Percentiles rank a stretch among this genome's conserved stretches.
These are phyloP conservation scores for Sporopachydermia quercuum DNA, from an alignment of 805 yeast species.

Conservation along the genomic window DNA sequence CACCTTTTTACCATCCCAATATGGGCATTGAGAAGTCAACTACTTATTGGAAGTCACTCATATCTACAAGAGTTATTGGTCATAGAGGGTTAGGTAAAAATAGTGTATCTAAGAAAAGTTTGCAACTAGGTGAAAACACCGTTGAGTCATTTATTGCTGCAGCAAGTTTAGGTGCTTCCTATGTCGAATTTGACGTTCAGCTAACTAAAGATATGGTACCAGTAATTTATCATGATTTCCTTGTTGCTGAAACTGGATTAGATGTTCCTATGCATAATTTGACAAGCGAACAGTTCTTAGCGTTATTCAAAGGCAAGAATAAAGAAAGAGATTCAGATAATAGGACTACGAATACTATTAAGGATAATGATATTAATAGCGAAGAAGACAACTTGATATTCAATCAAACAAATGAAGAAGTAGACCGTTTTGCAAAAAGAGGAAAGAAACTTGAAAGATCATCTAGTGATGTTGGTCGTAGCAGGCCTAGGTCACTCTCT, in stretches of 20 bases:
- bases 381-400: too few relatives aligned
- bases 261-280: constrained; percentile 93
- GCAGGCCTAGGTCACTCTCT: constrained; percentile 24
- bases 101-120: constrained; percentile 48
- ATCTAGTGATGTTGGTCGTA: constrained; percentile 7
- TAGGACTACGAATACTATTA: background rate
- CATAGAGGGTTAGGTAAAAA: constrained; percentile 94
- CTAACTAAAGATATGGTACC: constrained; percentile 83
- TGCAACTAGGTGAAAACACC: constrained; percentile 92
- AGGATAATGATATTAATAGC: constrained; percentile 7
- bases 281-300: constrained; percentile 77
- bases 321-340: constrained; percentile 13
- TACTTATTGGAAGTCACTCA: constrained; percentile 83
- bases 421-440: constrained; percentile 11
- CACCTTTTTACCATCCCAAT: constrained; percentile 57
- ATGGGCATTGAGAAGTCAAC: constrained; percentile 45
- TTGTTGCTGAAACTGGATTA: constrained; percentile 89
- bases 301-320: constrained; percentile 23
- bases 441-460: background rate
- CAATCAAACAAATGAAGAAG: constrained; percentile 18
- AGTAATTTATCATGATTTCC: constrained; percentile 86
- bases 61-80: constrained; percentile 83
- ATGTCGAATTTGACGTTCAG: constrained; percentile 94
- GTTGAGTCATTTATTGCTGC: constrained; percentile 93
- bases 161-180: constrained; percentile 89